phyloP scores from a whole-genome alignment of 495 filamentous ascomycete genomes.

The Penicillium flavigenum region DNA sequence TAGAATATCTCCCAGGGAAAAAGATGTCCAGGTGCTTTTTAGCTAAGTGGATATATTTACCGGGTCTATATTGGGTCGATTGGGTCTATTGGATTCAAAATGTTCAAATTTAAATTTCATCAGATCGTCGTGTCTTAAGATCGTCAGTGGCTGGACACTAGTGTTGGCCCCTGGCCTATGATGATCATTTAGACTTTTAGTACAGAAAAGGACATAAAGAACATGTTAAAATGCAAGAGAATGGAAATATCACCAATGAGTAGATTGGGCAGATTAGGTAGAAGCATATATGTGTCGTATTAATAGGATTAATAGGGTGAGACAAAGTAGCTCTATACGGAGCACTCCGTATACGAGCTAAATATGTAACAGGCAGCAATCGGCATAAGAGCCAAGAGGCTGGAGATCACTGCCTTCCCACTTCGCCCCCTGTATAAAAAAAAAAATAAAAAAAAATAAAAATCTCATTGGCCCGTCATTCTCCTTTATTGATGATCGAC shows the following conservation, averaged over 20 bases:
- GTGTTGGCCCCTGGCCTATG: conserved; percentile 3
- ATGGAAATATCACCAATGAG: too few relatives aligned
- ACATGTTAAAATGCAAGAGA: neutral
- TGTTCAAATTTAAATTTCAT: neutral
- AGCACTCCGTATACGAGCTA: too few relatives aligned
- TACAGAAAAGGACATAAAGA: neutral
- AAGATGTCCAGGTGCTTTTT: neutral
- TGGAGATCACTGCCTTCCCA: neutral
- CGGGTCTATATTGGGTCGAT: neutral
- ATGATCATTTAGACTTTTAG: conserved; percentile 14
- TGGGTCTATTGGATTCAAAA: neutral
- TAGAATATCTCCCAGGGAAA: neutral
- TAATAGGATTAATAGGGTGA: too few relatives aligned
- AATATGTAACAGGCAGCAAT: neutral
- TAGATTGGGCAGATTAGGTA: too few relatives aligned
- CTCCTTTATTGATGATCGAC: conserved; percentile 9
- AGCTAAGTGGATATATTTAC: neutral
- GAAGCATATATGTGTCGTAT: too few relatives aligned
- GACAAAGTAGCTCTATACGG: too few relatives aligned
- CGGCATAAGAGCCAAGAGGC: neutral
- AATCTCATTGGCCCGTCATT: conserved; percentile 19
- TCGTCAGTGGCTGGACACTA: conserved; percentile 29
- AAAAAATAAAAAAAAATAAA: neutral
- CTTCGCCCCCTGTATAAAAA: neutral
- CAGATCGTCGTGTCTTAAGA: conserved; percentile 11